Evolutionary conservation across 306 rosid genomes (phyloP).

Genomic region (Medicago truncatula): MtrunA17r5.0-ANR NC_053044.1:49778001-49778500

Average conservation of each 20-base stretch:
- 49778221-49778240: constrained; percentile 88
- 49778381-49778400: neutral
- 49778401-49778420: constrained; percentile 4
- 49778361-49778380: neutral
- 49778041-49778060: constrained; percentile 95
- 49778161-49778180: constrained; percentile 88
- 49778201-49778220: constrained; percentile 99
- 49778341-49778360: constrained; percentile 2
- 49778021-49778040: constrained; percentile 89
- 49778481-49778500: constrained; percentile 4
- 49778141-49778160: constrained; percentile 85
- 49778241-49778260: constrained; percentile 38
- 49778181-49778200: constrained; percentile 97
- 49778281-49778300: constrained; percentile 29
- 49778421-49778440: constrained; percentile 9
- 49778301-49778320: neutral
- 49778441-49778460: constrained; percentile 15
- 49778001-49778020: constrained; percentile 96
- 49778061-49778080: constrained; percentile 48
- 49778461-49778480: constrained; percentile 20
- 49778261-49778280: constrained; percentile 17
- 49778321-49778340: constrained; percentile 17
- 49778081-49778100: constrained; percentile 30
- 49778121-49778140: constrained; percentile 56
- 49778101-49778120: constrained; percentile 27